Conservation (phyloP, 805 yeast species). For the Wickerhamomyces canadensis region DNA sequence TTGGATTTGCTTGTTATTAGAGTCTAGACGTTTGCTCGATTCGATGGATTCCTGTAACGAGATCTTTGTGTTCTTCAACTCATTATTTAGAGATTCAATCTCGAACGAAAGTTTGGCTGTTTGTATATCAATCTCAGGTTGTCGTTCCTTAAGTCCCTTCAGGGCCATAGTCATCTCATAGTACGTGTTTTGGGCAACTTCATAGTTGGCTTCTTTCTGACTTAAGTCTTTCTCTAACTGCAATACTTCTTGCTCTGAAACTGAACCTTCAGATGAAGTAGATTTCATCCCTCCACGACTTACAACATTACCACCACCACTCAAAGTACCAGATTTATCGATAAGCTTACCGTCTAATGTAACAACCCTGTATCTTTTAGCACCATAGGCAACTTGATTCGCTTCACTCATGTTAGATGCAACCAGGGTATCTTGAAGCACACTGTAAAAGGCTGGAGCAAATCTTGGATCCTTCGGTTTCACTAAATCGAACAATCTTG, state of each 20-base stretch:
- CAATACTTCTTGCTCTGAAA: conserved; percentile 52
- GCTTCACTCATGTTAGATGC: conserved; percentile 78
- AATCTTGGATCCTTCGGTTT: conserved; percentile 61
- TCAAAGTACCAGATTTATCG: conserved; percentile 90
- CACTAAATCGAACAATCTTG: conserved; percentile 81
- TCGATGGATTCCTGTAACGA: conserved; percentile 34
- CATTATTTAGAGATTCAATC: conserved; percentile 52
- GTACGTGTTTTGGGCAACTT: conserved; percentile 42
- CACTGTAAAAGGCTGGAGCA: conserved; percentile 85
- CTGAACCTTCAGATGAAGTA: conserved; percentile 32
- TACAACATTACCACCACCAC: conserved; percentile 85
- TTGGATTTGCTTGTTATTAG: conserved; percentile 33
- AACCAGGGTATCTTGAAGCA: conserved; percentile 81
- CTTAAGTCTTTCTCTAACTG: conserved; percentile 46
- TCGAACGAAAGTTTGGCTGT: conserved; percentile 59
- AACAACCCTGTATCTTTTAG: conserved; percentile 79
- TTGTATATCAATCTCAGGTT: conserved; percentile 63
- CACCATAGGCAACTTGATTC: conserved; percentile 80
- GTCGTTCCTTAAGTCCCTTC: conserved; percentile 51
- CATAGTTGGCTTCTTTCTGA: conserved; percentile 49
- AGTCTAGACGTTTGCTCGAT: conserved; percentile 14
- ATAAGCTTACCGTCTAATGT: conserved; percentile 89
- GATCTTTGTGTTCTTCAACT: conserved; percentile 40
- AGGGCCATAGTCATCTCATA: conserved; percentile 57
- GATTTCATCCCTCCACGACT: conserved; percentile 73